Percentiles rank a stretch among this genome's conserved stretches.
These are phyloP conservation scores for Actinomucor elegans DNA, from an alignment of 371 early-diverging fungal genomes.

Conservation along the genomic window DNA sequence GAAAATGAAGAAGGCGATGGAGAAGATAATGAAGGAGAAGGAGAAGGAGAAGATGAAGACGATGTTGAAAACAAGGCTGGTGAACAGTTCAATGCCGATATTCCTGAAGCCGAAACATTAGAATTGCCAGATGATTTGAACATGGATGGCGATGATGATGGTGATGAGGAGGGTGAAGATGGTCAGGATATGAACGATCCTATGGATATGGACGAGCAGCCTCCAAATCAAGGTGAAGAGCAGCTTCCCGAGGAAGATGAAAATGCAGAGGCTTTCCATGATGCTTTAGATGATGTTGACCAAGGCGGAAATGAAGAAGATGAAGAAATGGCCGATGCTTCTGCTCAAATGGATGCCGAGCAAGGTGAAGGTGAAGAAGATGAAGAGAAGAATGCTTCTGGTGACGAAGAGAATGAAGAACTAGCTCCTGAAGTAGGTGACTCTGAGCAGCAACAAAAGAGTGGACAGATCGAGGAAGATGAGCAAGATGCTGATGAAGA, in stretches of 20 bases:
- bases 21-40: slow-evolving; percentile 28
- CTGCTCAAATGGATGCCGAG: slow-evolving; percentile 40
- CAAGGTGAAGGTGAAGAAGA: slow-evolving; percentile 43
- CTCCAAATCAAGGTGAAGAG: slow-evolving; percentile 26
- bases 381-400: slow-evolving; percentile 18
- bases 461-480: slow-evolving; percentile 37
- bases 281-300: slow-evolving; percentile 41
- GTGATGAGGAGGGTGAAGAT: slow-evolving; percentile 38
- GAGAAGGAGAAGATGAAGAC: slow-evolving; percentile 42
- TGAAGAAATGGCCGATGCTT: slow-evolving; percentile 31
- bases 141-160: slow-evolving; percentile 53
- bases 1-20: slow-evolving; percentile 41
- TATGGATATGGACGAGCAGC: slow-evolving; percentile 48
- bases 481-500: slow-evolving; percentile 34
- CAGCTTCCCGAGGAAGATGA: slow-evolving; percentile 34
- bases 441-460: slow-evolving; percentile 42
- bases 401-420: slow-evolving; percentile 45
- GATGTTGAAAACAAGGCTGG: slow-evolving; percentile 47
- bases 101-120: slow-evolving; percentile 61
- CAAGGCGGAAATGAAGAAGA: slow-evolving; percentile 30
- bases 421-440: slow-evolving; percentile 52
- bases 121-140: slow-evolving; percentile 68
- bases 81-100: slow-evolving; percentile 59
- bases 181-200: slow-evolving; percentile 36
- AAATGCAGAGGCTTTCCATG: slow-evolving; percentile 39